A percentile compares a stretch with the other conserved stretches of the same genome.
These are phyloP conservation scores for Eucalyptus pauciflora DNA, from an alignment of 345 rosid genomes.

Conservation along the genomic window DNA sequence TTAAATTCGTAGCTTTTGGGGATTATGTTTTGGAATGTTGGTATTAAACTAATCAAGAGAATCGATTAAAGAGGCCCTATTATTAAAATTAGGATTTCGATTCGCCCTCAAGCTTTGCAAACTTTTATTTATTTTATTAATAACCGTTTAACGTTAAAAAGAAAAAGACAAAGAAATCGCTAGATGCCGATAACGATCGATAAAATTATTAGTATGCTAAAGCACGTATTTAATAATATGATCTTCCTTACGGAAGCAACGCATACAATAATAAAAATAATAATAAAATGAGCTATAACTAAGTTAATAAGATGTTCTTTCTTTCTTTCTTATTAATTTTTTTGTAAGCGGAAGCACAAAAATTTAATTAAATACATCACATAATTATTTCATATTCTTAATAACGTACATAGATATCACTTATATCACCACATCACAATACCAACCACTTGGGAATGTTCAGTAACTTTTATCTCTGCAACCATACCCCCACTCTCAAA, in stretches of 20 bases:
- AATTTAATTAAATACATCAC: not conserved
- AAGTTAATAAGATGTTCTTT: not conserved
- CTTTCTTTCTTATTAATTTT: too few species aligned
- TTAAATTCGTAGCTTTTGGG: not conserved
- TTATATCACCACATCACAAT: not conserved
- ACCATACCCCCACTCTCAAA: not conserved
- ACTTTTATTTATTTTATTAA: not conserved
- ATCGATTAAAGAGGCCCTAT: not conserved
- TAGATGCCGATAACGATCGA: not conserved
- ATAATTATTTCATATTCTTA: not conserved
- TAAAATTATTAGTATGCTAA: not conserved
- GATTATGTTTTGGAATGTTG: not conserved
- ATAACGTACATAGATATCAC: not conserved
- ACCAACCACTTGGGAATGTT: not conserved
- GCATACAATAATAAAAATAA: too few species aligned
- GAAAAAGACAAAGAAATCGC: not conserved
- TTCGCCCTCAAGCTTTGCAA: not conserved
- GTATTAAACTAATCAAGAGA: not conserved
- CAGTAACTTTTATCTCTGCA: fast-evolving
- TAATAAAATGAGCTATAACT: too few species aligned
- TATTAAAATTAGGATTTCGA: not conserved
- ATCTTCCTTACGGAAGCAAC: not conserved
- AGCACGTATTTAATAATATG: not conserved
- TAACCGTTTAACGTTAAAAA: not conserved
- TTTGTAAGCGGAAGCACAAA: too few species aligned